Conservation (phyloP, 345 rosid species). For the Firmiana major region DNA sequence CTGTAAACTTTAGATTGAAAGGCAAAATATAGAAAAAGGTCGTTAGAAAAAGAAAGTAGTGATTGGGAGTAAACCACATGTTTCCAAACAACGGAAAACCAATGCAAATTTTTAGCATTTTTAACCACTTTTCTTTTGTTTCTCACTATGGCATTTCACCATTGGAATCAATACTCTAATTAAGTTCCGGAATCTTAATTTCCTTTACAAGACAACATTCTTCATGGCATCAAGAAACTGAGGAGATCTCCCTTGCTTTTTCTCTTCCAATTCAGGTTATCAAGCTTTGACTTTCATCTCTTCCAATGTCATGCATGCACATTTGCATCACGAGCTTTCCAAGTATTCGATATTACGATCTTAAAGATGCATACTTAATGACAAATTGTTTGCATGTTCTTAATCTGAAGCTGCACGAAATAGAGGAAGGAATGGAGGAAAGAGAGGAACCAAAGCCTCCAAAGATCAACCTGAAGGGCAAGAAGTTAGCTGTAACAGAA, state of each 20-base stretch:
- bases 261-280: not conserved
- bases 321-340: not conserved
- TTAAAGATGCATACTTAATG: no score
- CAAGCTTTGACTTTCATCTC: not conserved
- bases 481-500: no score
- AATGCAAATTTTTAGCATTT: not conserved
- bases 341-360: not conserved
- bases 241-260: not conserved
- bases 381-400: not conserved
- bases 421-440: not conserved
- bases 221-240: constrained; percentile 2
- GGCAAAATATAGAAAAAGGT: not conserved
- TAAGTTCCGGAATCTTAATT: no score
- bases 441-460: not conserved
- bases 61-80: not conserved
- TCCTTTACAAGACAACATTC: not conserved
- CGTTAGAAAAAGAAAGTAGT: not conserved
- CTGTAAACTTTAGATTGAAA: not conserved
- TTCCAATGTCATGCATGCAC: not conserved
- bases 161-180: not conserved
- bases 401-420: not conserved
- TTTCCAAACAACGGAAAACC: not conserved
- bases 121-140: not conserved
- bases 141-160: not conserved
- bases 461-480: not conserved